phyloP scores from a whole-genome alignment of 2,329 filamentous ascomycete species.

The Salinomyces thailandicus region DNA sequence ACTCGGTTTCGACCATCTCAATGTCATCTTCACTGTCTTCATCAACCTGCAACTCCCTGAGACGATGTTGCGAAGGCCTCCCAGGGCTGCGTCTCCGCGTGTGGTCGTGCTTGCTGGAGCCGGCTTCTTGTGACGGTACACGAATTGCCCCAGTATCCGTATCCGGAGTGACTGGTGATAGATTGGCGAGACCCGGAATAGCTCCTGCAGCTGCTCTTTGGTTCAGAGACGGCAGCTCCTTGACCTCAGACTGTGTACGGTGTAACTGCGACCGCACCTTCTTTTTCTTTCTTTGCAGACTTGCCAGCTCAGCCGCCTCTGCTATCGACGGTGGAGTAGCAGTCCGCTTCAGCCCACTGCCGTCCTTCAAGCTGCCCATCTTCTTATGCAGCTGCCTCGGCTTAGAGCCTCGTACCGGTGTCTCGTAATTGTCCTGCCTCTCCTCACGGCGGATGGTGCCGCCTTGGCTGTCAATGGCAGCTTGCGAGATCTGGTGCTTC shows the following conservation, averaged over 20 bases:
- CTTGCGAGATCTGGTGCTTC: constrained; percentile 28
- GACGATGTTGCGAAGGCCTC: constrained; percentile 15
- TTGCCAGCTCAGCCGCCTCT: constrained; percentile 42
- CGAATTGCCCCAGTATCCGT: constrained; percentile 17
- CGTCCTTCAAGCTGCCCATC: constrained; percentile 24
- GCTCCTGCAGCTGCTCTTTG: constrained; percentile 15
- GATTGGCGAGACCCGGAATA: constrained; percentile 10
- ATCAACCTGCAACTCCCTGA: constrained; percentile 20
- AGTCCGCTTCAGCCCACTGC: constrained; percentile 32
- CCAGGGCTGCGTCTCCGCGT: constrained; percentile 11
- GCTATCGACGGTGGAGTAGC: constrained; percentile 44
- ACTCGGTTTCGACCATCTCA: constrained; percentile 18
- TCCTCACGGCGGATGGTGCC: constrained; percentile 20
- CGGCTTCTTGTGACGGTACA: constrained; percentile 9
- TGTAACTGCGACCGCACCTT: constrained; percentile 34
- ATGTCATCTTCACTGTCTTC: constrained; percentile 16
- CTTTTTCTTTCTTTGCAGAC: constrained; percentile 40
- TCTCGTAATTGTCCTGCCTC: constrained; percentile 16
- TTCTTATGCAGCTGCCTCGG: constrained; percentile 11
- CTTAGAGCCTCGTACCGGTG: constrained; percentile 12
- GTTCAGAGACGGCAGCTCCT: constrained; percentile 19
- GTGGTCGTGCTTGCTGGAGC: constrained; percentile 8
- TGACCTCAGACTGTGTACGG: constrained; percentile 18
- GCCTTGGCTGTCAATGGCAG: constrained; percentile 18
- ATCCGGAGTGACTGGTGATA: constrained; percentile 25